These are phyloP conservation scores for Penicillium sp. DNA, from an alignment of 2,329 filamentous ascomycete genomes.

Conservation along the genomic window DNA sequence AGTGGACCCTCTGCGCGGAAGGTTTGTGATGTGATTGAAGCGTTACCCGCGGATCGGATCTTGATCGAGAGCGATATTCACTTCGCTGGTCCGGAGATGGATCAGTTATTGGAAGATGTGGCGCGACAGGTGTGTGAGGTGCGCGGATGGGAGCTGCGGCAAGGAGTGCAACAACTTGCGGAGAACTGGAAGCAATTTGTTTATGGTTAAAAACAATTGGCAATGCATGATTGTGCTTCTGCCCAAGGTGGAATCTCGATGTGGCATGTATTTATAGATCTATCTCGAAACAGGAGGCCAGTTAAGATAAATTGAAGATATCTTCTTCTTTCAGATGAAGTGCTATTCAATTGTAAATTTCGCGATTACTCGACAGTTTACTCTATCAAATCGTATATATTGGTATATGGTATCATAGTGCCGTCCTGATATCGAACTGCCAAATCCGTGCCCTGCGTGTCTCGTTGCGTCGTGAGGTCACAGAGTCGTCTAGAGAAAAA, in stretches of 20 bases:
- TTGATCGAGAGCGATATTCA: conserved; percentile 90
- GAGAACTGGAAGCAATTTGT: conserved; percentile 74
- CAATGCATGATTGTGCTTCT: too few relatives aligned
- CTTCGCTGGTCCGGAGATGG: conserved; percentile 73
- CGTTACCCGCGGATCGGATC: conserved; percentile 69
- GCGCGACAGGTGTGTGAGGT: conserved; percentile 68
- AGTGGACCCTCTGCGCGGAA: conserved; percentile 50
- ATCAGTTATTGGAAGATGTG: conserved; percentile 66
- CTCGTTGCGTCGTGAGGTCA: conserved; percentile 20
- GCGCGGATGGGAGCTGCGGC: conserved; percentile 68
- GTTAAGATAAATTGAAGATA: too few relatives aligned
- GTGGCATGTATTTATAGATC: too few relatives aligned
- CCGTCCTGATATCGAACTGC: conserved; percentile 7
- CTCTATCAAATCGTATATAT: conserved; percentile 18
- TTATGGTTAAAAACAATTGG: conserved; percentile 49
- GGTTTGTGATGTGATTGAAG: conserved; percentile 61
- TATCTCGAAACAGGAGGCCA: too few relatives aligned
- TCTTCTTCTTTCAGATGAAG: background rate
- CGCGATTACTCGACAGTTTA: conserved; percentile 15
- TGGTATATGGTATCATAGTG: conserved; percentile 21
- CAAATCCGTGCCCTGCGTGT: conserved; percentile 17
- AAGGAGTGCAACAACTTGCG: conserved; percentile 62
- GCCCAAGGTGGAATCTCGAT: background rate
- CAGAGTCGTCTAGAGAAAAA: background rate
- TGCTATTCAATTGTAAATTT: conserved; percentile 2